Conservation (phyloP, 1,284 basidiomycete species). For the Phylloporus sp. region DNA sequence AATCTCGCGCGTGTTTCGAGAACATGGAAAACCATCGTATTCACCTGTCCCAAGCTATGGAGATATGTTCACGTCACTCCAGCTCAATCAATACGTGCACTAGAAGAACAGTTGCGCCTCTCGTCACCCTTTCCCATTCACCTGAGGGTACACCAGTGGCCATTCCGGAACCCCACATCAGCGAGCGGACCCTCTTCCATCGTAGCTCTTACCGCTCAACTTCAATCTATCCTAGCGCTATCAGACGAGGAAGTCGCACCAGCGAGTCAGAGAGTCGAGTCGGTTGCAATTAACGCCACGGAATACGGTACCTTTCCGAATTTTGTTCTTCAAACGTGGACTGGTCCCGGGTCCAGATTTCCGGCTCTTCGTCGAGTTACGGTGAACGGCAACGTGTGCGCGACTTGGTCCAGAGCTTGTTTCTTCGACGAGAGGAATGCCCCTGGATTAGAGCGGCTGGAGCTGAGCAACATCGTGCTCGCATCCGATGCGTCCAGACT, state of each 20-base stretch:
- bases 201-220: conserved; percentile 20
- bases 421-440: conserved; percentile 27
- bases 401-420: conserved; percentile 23
- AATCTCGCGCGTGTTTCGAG: conserved; percentile 22
- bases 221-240: conserved; percentile 20
- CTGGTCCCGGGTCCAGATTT: conserved; percentile 15
- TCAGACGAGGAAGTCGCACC: conserved; percentile 1
- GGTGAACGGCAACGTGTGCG: conserved; percentile 21
- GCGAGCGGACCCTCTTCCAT: conserved; percentile 17
- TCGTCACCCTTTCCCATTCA: conserved; percentile 21
- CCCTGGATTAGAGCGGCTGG: conserved; percentile 17
- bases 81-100: conserved; percentile 6
- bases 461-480: conserved; percentile 25
- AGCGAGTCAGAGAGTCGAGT: conserved; percentile 19
- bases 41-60: conserved; percentile 25
- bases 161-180: conserved; percentile 14
- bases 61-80: conserved; percentile 23
- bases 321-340: conserved; percentile 25
- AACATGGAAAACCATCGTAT: conserved; percentile 20
- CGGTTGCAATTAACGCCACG: conserved; percentile 18
- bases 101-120: conserved; percentile 23
- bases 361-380: conserved; percentile 9
- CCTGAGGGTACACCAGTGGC: conserved; percentile 26
- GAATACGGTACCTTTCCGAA: conserved; percentile 21
- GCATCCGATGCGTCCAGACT: conserved; percentile 10